Evolutionary conservation across 805 yeast species (phyloP).

Genomic region (Ogataea pignaliae): DNA sequence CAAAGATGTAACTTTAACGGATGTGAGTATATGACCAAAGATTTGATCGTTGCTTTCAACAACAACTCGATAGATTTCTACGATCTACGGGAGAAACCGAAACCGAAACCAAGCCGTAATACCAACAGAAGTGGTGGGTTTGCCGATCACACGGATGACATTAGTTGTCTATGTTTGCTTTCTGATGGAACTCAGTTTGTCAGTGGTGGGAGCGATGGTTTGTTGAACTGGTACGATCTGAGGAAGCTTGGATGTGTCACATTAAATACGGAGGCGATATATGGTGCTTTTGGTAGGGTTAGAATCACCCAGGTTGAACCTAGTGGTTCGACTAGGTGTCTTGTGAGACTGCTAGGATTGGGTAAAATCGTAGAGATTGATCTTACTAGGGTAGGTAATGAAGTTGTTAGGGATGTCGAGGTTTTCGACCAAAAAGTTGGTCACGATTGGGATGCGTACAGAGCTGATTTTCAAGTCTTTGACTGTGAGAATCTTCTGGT

Average conservation of each 20-base stretch:
- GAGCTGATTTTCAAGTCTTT: not conserved
- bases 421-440: not conserved
- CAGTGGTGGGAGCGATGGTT: conserved; percentile 18
- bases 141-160: conserved; percentile 13
- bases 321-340: not conserved
- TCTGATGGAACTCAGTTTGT: conserved; percentile 5
- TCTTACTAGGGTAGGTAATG: not conserved
- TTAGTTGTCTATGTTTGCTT: conserved; percentile 5
- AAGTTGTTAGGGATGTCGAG: not conserved
- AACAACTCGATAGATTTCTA: conserved; percentile 10
- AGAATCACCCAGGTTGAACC: conserved; percentile 11
- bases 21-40: conserved; percentile 8
- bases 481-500: not conserved
- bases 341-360: not conserved
- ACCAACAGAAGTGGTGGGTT: not conserved
- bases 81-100: conserved; percentile 5
- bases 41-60: conserved; percentile 8
- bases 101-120: not conserved
- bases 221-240: conserved; percentile 13
- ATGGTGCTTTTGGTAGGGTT: conserved; percentile 5
- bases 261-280: conserved; percentile 13
- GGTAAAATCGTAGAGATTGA: not conserved
- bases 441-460: not conserved
- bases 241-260: conserved; percentile 7
- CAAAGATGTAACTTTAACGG: conserved; percentile 4